These are phyloP conservation scores for Mortierella sp. DNA, from an alignment of 371 early-diverging fungal species.

Conservation along the genomic window DNA sequence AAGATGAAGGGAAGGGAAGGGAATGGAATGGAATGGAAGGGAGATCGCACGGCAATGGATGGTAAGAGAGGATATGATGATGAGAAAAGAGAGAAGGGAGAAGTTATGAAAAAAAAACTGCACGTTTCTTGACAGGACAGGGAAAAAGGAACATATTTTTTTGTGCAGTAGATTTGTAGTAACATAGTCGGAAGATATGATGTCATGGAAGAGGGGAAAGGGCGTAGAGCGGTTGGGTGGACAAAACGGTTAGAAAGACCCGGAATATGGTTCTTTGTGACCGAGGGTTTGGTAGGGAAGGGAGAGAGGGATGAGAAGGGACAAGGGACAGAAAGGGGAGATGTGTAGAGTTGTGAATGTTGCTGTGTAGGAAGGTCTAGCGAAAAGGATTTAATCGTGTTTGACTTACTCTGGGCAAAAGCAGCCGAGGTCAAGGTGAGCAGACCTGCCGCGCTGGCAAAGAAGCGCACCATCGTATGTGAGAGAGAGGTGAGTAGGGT, in stretches of 20 bases:
- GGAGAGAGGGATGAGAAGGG: background rate
- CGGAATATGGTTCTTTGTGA: too few species aligned
- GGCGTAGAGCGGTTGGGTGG: too few species aligned
- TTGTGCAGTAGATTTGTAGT: too few species aligned
- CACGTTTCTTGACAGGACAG: too few species aligned
- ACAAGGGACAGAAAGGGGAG: background rate
- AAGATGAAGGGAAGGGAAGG: too few species aligned
- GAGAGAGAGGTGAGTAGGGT: background rate
- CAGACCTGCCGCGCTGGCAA: conserved; percentile 16
- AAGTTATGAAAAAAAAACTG: background rate
- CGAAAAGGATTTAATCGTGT: background rate
- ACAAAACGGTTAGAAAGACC: too few species aligned
- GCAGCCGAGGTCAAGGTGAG: conserved; percentile 15
- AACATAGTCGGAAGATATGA: too few species aligned
- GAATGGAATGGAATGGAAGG: too few species aligned
- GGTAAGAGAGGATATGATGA: background rate
- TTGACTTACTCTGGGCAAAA: conserved; percentile 30
- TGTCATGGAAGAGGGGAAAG: background rate
- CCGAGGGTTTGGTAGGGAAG: too few species aligned
- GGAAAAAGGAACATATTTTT: too few species aligned
- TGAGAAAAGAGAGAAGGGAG: background rate
- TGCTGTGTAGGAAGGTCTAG: background rate
- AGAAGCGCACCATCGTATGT: conserved; percentile 22
- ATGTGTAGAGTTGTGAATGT: background rate
- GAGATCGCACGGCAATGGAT: background rate